Evolutionary conservation across 1,139 yeast species (phyloP).

Genomic region (Kodamaea anthophila): DNA sequence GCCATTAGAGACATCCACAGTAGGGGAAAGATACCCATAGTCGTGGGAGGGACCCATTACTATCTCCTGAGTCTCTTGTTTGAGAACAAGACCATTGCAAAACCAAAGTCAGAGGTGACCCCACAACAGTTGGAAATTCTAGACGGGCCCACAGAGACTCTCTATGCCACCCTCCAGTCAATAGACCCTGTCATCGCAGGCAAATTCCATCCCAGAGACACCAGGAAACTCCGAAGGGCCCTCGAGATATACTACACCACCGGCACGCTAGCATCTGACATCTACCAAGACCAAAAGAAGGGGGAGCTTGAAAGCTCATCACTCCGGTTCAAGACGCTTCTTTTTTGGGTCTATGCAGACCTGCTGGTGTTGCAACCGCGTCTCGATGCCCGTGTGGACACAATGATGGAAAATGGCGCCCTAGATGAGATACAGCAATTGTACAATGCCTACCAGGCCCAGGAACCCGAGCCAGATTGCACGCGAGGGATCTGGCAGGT

Average conservation of each 20-base stretch:
- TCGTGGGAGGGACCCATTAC: constrained; percentile 96
- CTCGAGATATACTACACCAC: constrained; percentile 71
- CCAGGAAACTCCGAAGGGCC: constrained; percentile 70
- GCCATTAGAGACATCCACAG: constrained; percentile 59
- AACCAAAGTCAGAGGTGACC: constrained; percentile 22
- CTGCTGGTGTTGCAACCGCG: constrained; percentile 52
- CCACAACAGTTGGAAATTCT: constrained; percentile 42
- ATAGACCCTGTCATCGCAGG: constrained; percentile 69
- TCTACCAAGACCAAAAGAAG: constrained; percentile 56
- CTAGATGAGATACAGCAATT: constrained; percentile 60
- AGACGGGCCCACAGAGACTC: constrained; percentile 48
- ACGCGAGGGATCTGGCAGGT: constrained; percentile 90
- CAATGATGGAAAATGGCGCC: constrained; percentile 69
- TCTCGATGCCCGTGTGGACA: constrained; percentile 74
- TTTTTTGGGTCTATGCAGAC: constrained; percentile 84
- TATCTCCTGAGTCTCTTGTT: constrained; percentile 76
- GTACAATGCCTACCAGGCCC: constrained; percentile 34
- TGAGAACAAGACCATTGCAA: constrained; percentile 50
- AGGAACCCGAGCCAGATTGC: constrained; percentile 38
- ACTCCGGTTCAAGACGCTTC: constrained; percentile 58
- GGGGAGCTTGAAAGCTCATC: constrained; percentile 40
- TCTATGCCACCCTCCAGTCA: constrained; percentile 42
- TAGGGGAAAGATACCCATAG: constrained; percentile 71
- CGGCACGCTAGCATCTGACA: constrained; percentile 61
- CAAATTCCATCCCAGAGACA: constrained; percentile 90